Percentiles rank a stretch among this genome's conserved stretches.
Evolutionary conservation across 768 basidiomycete species (phyloP).

Genomic region (Hirschioporus abietinus): DNA sequence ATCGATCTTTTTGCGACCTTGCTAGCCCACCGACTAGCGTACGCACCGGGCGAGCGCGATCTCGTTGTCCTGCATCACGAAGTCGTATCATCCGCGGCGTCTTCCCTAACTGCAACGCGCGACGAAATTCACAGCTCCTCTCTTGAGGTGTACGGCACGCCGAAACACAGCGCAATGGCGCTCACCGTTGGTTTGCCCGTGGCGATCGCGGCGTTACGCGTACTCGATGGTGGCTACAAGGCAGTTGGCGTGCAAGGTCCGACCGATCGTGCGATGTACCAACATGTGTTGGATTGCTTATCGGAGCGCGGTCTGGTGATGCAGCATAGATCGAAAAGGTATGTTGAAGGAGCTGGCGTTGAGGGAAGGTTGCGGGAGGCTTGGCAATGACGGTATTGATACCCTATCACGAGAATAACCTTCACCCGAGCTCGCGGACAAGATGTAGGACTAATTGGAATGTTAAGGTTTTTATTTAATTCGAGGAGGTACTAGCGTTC

Average conservation of each 20-base stretch:
- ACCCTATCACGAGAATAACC: neutral
- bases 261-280: slow-evolving; percentile 51
- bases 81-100: slow-evolving; percentile 44
- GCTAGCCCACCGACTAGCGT: slow-evolving; percentile 66
- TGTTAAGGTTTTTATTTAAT: neutral
- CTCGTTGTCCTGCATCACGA: slow-evolving; percentile 86
- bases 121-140: slow-evolving; percentile 63
- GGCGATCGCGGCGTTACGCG: slow-evolving; percentile 69
- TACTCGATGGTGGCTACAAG: slow-evolving; percentile 52
- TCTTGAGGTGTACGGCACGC: slow-evolving; percentile 56
- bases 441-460: neutral
- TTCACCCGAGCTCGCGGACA: neutral
- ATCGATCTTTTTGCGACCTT: slow-evolving; percentile 73
- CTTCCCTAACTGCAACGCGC: slow-evolving; percentile 11
- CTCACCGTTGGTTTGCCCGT: slow-evolving; percentile 84
- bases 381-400: neutral
- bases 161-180: slow-evolving; percentile 77
- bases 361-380: neutral
- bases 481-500: neutral
- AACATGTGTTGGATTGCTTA: slow-evolving; percentile 45
- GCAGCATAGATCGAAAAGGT: slow-evolving; percentile 18
- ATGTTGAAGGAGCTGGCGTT: slow-evolving; percentile 8
- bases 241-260: slow-evolving; percentile 69
- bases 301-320: slow-evolving; percentile 25
- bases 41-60: slow-evolving; percentile 69